These are phyloP conservation scores for Hypomontagnella submonticulosa DNA, from an alignment of 495 filamentous ascomycete genomes.

Conservation along the genomic window DNA sequence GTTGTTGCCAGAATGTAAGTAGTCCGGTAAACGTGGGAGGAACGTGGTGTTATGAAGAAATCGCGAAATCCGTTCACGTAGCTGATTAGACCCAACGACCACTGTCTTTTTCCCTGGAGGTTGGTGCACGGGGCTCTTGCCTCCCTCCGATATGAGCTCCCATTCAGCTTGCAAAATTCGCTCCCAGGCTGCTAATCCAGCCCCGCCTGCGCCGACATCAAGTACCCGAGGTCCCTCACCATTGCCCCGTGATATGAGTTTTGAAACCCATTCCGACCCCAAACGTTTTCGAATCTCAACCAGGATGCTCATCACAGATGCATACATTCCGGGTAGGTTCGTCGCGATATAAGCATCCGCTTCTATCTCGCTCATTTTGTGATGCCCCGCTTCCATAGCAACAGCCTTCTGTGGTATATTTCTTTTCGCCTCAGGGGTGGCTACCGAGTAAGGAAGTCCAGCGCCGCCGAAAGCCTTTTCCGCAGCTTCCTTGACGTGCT, in stretches of 20 bases:
- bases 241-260: conserved; percentile 71
- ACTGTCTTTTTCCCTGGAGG: conserved; percentile 63
- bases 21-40: conserved; percentile 91
- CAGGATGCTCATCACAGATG: conserved; percentile 75
- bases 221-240: conserved; percentile 77
- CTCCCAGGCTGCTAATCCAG: conserved; percentile 85
- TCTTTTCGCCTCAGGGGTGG: conserved; percentile 49
- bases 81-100: conserved; percentile 58
- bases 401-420: conserved; percentile 73
- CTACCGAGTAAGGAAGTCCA: conserved; percentile 75
- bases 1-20: conserved; percentile 67
- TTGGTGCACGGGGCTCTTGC: conserved; percentile 46
- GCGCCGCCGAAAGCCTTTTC: conserved; percentile 77
- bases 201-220: conserved; percentile 87
- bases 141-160: conserved; percentile 69
- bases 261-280: conserved; percentile 80
- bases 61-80: conserved; percentile 79
- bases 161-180: conserved; percentile 84
- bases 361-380: conserved; percentile 83
- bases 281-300: conserved; percentile 88
- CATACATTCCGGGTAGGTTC: conserved; percentile 83
- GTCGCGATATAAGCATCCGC: conserved; percentile 84
- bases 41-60: conserved; percentile 92
- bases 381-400: conserved; percentile 73
- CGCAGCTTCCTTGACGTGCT: conserved; percentile 77